phyloP scores from a whole-genome alignment of 768 basidiomycete genomes.

The Fomitopsis pulvina region DNA sequence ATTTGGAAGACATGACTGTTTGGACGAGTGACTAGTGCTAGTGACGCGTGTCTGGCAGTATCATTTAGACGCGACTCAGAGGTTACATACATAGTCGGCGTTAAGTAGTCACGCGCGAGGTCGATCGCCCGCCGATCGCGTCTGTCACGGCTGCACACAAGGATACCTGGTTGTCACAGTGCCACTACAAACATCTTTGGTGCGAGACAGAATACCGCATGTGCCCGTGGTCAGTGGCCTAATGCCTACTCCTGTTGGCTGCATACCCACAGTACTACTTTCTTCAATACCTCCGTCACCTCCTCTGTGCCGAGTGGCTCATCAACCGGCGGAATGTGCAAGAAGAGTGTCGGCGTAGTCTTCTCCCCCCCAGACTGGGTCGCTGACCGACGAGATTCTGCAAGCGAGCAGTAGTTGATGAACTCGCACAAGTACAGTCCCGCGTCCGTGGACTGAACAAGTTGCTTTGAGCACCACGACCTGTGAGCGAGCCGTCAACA shows the following conservation, averaged over 20 bases:
- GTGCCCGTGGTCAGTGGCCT: too few relatives aligned
- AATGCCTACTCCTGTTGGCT: conserved; percentile 8
- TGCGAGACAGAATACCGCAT: too few relatives aligned
- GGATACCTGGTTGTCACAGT: too few relatives aligned
- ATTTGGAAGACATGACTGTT: background rate
- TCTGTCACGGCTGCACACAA: too few relatives aligned
- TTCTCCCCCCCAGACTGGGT: conserved; percentile 12
- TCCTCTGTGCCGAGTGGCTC: conserved; percentile 59
- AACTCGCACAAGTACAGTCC: conserved; percentile 76
- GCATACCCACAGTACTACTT: conserved; percentile 52
- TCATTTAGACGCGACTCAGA: too few relatives aligned
- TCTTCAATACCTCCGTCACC: conserved; percentile 57
- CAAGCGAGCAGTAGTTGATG: conserved; percentile 69
- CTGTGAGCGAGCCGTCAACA: background rate
- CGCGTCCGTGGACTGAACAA: conserved; percentile 70
- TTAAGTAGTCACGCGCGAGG: too few relatives aligned
- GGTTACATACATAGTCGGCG: too few relatives aligned
- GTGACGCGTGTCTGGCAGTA: too few relatives aligned
- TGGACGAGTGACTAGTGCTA: too few relatives aligned
- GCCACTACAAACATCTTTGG: too few relatives aligned
- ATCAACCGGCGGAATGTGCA: conserved; percentile 65
- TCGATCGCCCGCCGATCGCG: too few relatives aligned
- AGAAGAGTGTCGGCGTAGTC: conserved; percentile 46
- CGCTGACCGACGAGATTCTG: conserved; percentile 46
- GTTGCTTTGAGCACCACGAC: conserved; percentile 36